Base-by-base conservation (phyloP, 306 rosid genomes). In the Sechiopsis laciniata region DNA sequence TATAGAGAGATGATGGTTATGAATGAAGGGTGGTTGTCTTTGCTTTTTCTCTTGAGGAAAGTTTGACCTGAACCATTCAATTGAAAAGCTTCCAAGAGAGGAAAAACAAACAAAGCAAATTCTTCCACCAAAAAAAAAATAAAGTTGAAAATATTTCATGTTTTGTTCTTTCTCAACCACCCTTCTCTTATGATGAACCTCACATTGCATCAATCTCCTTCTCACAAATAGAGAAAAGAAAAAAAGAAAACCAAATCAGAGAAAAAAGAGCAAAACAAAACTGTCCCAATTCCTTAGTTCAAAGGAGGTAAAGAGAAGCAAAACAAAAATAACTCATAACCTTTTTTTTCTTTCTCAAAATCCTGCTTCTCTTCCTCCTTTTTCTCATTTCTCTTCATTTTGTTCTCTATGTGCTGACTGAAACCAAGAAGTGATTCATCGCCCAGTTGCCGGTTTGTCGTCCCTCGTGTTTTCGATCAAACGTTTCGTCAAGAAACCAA, bases 1-100 rank as follows among this genome's bases (percentile, higher is more conserved):
- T 72, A 52, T 29, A 59, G 62, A 32, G 65, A 50, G 66, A 66
- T 58, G 78, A 73, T 46, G 58, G 45, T 75, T 74, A 48, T 76
- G 81, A 83, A 84, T 78, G 71, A 65, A n/a, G 69, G 81, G 71
- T 82, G 71, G 74, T 72, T 78, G 83, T 81, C 80, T 53, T 69
- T 40, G 74, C 79, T 81, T 12, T 52, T 52, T 71, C 62, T 78
- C 72, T 82, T 83, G 59, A 83, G 89, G 77, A 72, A 59, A 75
- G 75, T 70, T 82, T 87, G 96, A 90, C 89, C 87, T 74, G 76
- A 81, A 74, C 96, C 95, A 82, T 82, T 76, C 87, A 86, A 78
- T 77, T 80, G 51, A 10, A n/a, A 8, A 32, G 32, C 74, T 42
- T 45, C 19, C 46, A 48, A 3, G 5, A n/a, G 17, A 48, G 21